phyloP scores from a whole-genome alignment of 2,329 filamentous ascomycete genomes.

The Beauveria sp. region DNA sequence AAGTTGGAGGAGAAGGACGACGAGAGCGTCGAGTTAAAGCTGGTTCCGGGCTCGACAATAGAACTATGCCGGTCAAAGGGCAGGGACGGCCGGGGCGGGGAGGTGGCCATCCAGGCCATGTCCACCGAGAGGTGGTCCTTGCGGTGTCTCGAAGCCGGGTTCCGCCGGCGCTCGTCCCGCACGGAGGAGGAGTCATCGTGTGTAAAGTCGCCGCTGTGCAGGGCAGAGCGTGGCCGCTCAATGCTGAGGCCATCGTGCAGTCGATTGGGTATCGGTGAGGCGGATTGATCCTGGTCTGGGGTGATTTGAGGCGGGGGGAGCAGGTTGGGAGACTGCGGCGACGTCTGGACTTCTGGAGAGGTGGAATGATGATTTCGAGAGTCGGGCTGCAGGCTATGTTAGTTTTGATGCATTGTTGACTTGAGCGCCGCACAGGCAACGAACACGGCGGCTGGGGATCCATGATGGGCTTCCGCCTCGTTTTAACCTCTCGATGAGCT shows the following conservation, averaged over 20 bases:
- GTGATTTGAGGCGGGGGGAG: slow-evolving; percentile 41
- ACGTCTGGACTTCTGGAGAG: slow-evolving; percentile 19
- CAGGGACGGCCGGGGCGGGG: slow-evolving; percentile 45
- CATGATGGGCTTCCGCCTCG: slow-evolving; percentile 68
- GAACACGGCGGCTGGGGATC: slow-evolving; percentile 57
- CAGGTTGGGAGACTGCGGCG: slow-evolving; percentile 31
- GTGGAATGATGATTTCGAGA: slow-evolving; percentile 23
- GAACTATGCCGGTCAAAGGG: slow-evolving; percentile 31
- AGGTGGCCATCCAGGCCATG: slow-evolving; percentile 45
- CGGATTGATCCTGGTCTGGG: slow-evolving; percentile 33
- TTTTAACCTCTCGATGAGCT: slow-evolving; percentile 81
- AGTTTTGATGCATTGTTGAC: background rate
- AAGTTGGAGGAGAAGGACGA: slow-evolving; percentile 74
- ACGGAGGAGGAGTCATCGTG: slow-evolving; percentile 21
- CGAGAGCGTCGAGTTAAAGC: slow-evolving; percentile 43
- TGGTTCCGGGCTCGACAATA: slow-evolving; percentile 25
- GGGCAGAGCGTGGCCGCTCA: slow-evolving; percentile 71
- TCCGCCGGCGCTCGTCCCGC: slow-evolving; percentile 14
- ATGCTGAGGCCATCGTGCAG: slow-evolving; percentile 56
- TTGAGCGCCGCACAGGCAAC: slow-evolving; percentile 16
- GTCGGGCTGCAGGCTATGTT: slow-evolving; percentile 28
- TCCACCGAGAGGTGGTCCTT: slow-evolving; percentile 15
- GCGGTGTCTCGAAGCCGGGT: slow-evolving; percentile 14
- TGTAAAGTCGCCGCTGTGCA: slow-evolving; percentile 62
- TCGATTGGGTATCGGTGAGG: slow-evolving; percentile 28